Conservation (phyloP, 2,329 filamentous ascomycete species). For the Cercospora brassicicola region DNA sequence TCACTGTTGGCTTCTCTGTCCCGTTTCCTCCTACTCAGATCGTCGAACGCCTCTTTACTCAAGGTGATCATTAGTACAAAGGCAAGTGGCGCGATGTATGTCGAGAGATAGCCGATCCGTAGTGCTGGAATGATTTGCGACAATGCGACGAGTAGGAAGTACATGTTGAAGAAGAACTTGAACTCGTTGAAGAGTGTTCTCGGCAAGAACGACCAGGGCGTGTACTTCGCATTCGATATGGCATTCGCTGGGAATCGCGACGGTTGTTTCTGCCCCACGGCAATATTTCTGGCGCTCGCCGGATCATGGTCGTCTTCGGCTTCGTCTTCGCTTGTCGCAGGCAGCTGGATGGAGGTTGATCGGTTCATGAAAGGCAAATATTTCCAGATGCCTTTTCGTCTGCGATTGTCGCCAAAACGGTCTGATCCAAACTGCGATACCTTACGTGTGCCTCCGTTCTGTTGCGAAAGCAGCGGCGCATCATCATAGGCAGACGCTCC, state of each 20-base stretch:
- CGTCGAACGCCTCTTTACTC: constrained; percentile 93
- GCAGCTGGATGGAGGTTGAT: constrained; percentile 31
- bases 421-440: constrained; percentile 20
- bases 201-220: constrained; percentile 88
- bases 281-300: constrained; percentile 70
- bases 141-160: constrained; percentile 91
- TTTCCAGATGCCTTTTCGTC: constrained; percentile 26
- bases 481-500: constrained; percentile 63
- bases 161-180: constrained; percentile 99
- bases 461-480: constrained; percentile 62
- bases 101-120: constrained; percentile 89
- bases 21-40: constrained; percentile 79
- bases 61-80: constrained; percentile 92
- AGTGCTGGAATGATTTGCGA: constrained; percentile 89
- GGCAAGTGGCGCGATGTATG: constrained; percentile 86
- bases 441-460: constrained; percentile 20
- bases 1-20: constrained; percentile 96
- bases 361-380: constrained; percentile 32
- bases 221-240: constrained; percentile 97
- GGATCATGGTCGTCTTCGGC: constrained; percentile 55
- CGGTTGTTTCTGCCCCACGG: constrained; percentile 71
- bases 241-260: constrained; percentile 83
- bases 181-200: constrained; percentile 97
- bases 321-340: constrained; percentile 36
- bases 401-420: constrained; percentile 19